Evolutionary conservation across 2,329 filamentous ascomycete species (phyloP).

Genomic region (Talaromyces sp.): DNA sequence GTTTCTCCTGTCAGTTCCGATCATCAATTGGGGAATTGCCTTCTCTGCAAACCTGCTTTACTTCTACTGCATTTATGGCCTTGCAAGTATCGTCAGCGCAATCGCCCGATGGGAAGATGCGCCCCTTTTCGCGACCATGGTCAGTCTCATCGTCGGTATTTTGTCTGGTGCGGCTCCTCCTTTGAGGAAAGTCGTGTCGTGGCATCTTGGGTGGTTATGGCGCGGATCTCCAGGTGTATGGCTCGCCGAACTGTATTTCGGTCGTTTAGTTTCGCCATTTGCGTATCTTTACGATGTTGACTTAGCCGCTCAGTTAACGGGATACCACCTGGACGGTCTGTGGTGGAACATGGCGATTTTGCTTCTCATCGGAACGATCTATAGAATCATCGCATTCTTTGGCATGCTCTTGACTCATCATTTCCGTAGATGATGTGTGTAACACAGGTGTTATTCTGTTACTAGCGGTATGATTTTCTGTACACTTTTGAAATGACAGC

Average conservation of each 20-base stretch:
- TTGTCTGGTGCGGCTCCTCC: constrained; percentile 12
- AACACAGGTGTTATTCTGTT: not conserved
- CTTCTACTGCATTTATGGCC: constrained; percentile 15
- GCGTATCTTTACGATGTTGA: constrained; percentile 12
- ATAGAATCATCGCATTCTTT: constrained; percentile 6
- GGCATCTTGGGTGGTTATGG: constrained; percentile 10
- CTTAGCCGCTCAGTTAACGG: not conserved
- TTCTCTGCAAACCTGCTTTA: constrained; percentile 11
- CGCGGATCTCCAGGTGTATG: constrained; percentile 4
- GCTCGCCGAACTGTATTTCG: constrained; percentile 12
- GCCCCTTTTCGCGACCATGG: constrained; percentile 9
- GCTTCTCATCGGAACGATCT: constrained; percentile 11
- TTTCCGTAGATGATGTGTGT: not conserved
- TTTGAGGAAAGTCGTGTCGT: constrained; percentile 5
- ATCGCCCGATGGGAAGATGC: constrained; percentile 3
- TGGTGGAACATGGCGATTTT: constrained; percentile 14
- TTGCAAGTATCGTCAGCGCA: constrained; percentile 12
- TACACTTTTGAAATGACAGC: not conserved
- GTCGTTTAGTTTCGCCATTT: constrained; percentile 4
- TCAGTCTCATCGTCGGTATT: constrained; percentile 13
- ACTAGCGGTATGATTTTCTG: not conserved
- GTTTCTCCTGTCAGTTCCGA: constrained; percentile 1
- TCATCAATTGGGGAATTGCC: constrained; percentile 11
- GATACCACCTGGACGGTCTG: constrained; percentile 11
- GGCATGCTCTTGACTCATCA: constrained; percentile 11